These are phyloP conservation scores for Kodamaea sp. DNA, from an alignment of 1,139 yeast genomes.

Conservation along the genomic window DNA sequence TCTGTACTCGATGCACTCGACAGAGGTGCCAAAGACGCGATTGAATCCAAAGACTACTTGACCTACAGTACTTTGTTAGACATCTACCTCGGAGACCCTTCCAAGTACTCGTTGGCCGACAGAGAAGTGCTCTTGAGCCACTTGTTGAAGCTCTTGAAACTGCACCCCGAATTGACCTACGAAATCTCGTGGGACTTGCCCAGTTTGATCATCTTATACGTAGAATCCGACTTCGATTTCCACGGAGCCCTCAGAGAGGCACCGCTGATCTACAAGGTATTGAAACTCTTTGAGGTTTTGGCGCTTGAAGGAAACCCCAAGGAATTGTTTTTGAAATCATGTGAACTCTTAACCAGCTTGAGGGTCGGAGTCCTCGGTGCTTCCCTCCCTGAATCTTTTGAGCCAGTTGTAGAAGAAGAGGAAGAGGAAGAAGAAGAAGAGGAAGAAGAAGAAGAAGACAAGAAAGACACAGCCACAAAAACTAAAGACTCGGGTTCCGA, in stretches of 20 bases:
- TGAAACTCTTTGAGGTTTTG: conserved; percentile 58
- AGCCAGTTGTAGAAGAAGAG: conserved; percentile 9
- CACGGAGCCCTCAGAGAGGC: conserved; percentile 25
- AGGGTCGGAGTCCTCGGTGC: conserved; percentile 5
- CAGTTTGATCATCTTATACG: conserved; percentile 50
- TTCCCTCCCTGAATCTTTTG: neutral
- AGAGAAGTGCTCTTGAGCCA: conserved; percentile 38
- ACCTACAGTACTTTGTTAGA: conserved; percentile 76
- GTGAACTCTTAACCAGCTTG: conserved; percentile 54
- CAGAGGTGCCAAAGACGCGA: conserved; percentile 39
- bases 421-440: conserved; percentile 2
- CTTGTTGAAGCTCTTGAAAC: conserved; percentile 44
- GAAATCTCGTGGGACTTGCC: conserved; percentile 93
- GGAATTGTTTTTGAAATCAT: conserved; percentile 68
- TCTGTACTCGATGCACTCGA: conserved; percentile 30
- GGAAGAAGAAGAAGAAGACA: conserved; percentile 1
- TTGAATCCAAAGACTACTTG: conserved; percentile 56
- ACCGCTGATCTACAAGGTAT: conserved; percentile 38
- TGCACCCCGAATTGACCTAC: conserved; percentile 50
- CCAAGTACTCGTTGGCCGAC: conserved; percentile 48
- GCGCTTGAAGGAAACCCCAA: conserved; percentile 74
- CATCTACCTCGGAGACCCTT: conserved; percentile 52
- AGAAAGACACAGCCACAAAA: neutral
- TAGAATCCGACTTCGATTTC: conserved; percentile 27
- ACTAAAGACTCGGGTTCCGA: neutral